phyloP scores from a whole-genome alignment of 345 rosid genomes.

The Nephelium lappaceum region DNA sequence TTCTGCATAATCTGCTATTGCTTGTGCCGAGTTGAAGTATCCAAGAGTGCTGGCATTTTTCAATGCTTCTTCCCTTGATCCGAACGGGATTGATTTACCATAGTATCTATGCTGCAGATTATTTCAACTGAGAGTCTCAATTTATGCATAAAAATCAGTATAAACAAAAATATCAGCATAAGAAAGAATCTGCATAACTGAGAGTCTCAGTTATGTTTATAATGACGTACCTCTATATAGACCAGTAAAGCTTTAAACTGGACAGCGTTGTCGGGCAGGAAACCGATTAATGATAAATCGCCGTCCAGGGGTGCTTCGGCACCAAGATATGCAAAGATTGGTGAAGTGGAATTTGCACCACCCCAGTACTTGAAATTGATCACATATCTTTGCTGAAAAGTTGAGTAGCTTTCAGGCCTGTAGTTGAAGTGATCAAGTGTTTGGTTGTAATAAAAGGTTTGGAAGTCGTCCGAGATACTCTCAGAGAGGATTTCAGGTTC shows the following conservation, averaged over 20 bases:
- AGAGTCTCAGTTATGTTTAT: too few relatives aligned
- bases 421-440: constrained; percentile 55
- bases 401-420: constrained; percentile 35
- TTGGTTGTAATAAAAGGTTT: constrained; percentile 35
- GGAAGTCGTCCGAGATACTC: constrained; percentile 17
- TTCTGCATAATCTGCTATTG: constrained; percentile 58
- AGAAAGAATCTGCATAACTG: too few relatives aligned
- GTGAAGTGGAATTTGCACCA: constrained; percentile 31
- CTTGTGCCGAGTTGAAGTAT: constrained; percentile 54
- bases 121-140: too few relatives aligned
- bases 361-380: constrained; percentile 45
- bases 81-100: constrained; percentile 51
- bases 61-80: constrained; percentile 44
- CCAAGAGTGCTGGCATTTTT: constrained; percentile 46
- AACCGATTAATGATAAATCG: constrained; percentile 18
- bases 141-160: neutral
- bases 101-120: constrained; percentile 47
- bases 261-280: constrained; percentile 35
- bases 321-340: constrained; percentile 41
- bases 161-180: too few relatives aligned
- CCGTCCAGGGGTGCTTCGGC: constrained; percentile 30
- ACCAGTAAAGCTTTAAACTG: constrained; percentile 32
- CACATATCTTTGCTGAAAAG: constrained; percentile 40
- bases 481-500: constrained; percentile 4
- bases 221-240: constrained; percentile 41